A percentile compares a stretch with the other conserved stretches of the same genome.
Evolutionary conservation across 176 grass and related monocot genomes (phyloP).

Genomic region (Poa pratensis): DNA sequence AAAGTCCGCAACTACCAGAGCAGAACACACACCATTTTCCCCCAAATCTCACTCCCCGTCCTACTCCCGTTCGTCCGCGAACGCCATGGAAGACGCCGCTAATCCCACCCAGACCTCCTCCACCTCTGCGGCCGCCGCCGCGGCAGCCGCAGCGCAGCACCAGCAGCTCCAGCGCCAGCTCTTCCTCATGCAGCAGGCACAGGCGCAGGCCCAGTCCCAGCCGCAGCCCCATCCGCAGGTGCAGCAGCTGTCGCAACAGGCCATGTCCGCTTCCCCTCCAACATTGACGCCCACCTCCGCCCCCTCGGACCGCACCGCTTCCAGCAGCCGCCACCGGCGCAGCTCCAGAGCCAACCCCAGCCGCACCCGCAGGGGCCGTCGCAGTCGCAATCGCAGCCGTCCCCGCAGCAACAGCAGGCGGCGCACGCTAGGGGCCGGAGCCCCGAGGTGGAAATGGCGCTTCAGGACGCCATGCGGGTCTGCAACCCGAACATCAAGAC

Average conservation of each 20-base stretch:
- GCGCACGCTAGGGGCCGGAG: conserved; percentile 50
- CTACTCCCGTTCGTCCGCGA: background rate
- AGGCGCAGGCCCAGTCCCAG: conserved; percentile 29
- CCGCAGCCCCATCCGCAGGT: conserved; percentile 45
- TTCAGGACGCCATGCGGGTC: conserved; percentile 88
- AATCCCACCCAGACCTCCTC: conserved; percentile 42
- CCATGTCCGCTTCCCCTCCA: conserved; percentile 98
- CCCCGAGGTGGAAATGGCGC: conserved; percentile 93
- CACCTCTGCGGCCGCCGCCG: conserved; percentile 32
- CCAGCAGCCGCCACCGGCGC: conserved; percentile 51
- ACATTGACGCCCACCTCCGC: conserved; percentile 98
- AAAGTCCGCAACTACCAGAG: background rate
- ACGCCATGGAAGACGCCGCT: conserved; percentile 53
- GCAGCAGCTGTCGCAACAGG: conserved; percentile 78
- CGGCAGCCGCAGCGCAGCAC: conserved; percentile 64
- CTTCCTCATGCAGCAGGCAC: conserved; percentile 70
- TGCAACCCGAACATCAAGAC: conserved; percentile 90
- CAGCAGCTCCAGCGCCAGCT: conserved; percentile 72
- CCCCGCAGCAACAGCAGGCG: conserved; percentile 46
- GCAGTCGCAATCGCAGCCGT: conserved; percentile 36
- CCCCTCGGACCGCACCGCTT: conserved; percentile 75
- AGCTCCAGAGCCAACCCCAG: conserved; percentile 35
- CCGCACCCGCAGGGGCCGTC: conserved; percentile 32
- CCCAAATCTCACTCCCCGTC: conserved; percentile 28
- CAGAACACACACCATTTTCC: background rate